Base-by-base conservation (phyloP, 257 asterid species). In the Penstemon davidsonii region DNA sequence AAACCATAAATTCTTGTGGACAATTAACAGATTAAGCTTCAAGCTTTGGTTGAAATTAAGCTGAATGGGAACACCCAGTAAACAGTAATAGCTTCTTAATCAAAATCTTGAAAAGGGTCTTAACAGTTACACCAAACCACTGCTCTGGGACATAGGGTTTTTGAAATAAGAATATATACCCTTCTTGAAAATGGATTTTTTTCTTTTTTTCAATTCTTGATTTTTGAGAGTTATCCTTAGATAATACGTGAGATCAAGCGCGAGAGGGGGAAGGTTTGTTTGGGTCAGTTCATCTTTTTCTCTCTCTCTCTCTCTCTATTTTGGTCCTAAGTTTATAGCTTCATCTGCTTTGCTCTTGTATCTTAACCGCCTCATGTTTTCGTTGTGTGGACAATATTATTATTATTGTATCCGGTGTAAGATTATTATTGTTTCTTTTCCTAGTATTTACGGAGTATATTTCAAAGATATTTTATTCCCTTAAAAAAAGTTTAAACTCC, bases 151-250 rank as follows among this genome's bases (percentile, higher is more conserved):
- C 71, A 50, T 54, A 70, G 52, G 51, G 19, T 8, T n/a, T 50
- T 25, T 25, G 33, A 25, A 25, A 4, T n/a, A 33, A 37, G 45
- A 57, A 25, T 25, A 25, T 25, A 43, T 13, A 42, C 71, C 49
- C 60, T 47, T 66, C 44, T 37, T 53, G 56, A 54, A 53, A 46
- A 49, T 41, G 59, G 68, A 64, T 11, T 52, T 65, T 40, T 55
- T 25, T n/a, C 69, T 73, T 56, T 66, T 25, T 47, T 46, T 60
- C 41, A 0, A 41, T 41, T 40, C 67, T 70, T 73, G 59, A 61
- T 68, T 75, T 64, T 72, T 62, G 45, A 38, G 57, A 57, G 63
- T 80, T 79, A 84, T 81, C 85, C 80, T 15, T 13, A 37, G 37
- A 49, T 70, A 73, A 46, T 53, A 78, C 68, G 68, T 64, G 78